Base-by-base conservation (phyloP, 139 green algal species). In the Spirogloea muscicola region DNA sequence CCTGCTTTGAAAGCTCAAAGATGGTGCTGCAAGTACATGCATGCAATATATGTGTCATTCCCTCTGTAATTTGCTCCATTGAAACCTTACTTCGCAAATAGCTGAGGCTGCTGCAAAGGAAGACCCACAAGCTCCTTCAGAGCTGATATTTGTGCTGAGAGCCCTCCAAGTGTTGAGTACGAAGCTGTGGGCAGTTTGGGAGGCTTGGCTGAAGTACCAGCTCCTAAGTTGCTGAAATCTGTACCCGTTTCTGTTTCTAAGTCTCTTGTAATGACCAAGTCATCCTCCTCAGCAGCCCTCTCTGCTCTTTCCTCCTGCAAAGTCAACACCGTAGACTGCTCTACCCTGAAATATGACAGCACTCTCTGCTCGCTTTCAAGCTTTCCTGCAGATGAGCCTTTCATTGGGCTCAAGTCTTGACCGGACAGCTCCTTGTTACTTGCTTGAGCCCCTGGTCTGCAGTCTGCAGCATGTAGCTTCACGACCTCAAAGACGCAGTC, bases 81-180 rank as follows among this genome's bases (percentile, higher is more conserved):
- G 31, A 7, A 9, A 10, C 51, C 51, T 60, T 25, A 60, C 9
- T 10, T 18, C 67, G 39, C 25, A 46, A 76, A 75, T 33, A 76
- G 40, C 38, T 69, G 49, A 16, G 67, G 67, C 40, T 48, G n/a
- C 21, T 33, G 4, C 34, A 76, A 31, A 0, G 67, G 67, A 16
- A 76, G 46, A 31, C 36, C n/a, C 4, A 69, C 67, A 1, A 40
- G n/a, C 29, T 76, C 67, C 67, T 27, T 69, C 13, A 76, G 25
- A 29, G 67, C 67, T 18, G 10, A 10, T 29, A 61, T 76, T 42
- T 69, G 49, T 29, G 44, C 42, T 10, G n/a, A 27, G 16, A 76
- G 1, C 6, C 67, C 67, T 0, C 67, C 67, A 16, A 74, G 16
- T 39, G 65, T 43, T 4, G 52, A 7, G 7, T 62, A 62, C n/a